Base-by-base conservation (phyloP, 257 asterid genomes). In the Scutellaria barbata region DNA sequence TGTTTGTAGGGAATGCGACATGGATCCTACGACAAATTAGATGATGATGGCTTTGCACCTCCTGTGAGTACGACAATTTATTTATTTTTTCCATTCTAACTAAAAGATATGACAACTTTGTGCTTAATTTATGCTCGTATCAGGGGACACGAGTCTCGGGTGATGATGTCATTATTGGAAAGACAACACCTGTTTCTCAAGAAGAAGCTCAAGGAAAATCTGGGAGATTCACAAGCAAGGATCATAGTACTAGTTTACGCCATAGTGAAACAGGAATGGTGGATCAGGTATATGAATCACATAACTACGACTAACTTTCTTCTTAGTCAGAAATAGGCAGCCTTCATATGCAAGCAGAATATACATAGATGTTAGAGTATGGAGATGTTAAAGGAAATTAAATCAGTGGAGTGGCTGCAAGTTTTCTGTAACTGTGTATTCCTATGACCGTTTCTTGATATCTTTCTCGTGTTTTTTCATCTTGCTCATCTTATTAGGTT, bases 11-110 rank as follows among this genome's bases (percentile, higher is more conserved):
- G 98, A 54, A 90, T 94, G 98, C 79, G 97, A 0, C 97, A 90
- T 72, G 98, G 97, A 45, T 94, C 95, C 35, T 94, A 94, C 66
- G 98, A 94, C 62, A 87, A 94, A 77, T 74, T 94, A 78, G 98
- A 94, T 25, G 97, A 90, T 59, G 98, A 94, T 74, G 98, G 98
- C 53, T 90, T 94, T 71, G 97, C 98, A 62, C 97, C 97, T 75
- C 97, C 98, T 46, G 83, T 79, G 61, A 79, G 83, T 71, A 69
- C 0, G n/a, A 1, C 42, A 12, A 1, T 11, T 11, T 11, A 1
- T 12, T 20, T 16, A 0, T 22, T 14, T 9, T 6, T 14, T 5
- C 4, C 22, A 8, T 66, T 47, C 69, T 71, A 5, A 39, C 41
- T 3, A 42, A 12, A 10, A 5, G 8, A 8, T 41, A 33, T 5